These are phyloP conservation scores for Phytophthora sp. DNA, from an alignment of 352 stramenopile species.

Conservation along the genomic window DNA sequence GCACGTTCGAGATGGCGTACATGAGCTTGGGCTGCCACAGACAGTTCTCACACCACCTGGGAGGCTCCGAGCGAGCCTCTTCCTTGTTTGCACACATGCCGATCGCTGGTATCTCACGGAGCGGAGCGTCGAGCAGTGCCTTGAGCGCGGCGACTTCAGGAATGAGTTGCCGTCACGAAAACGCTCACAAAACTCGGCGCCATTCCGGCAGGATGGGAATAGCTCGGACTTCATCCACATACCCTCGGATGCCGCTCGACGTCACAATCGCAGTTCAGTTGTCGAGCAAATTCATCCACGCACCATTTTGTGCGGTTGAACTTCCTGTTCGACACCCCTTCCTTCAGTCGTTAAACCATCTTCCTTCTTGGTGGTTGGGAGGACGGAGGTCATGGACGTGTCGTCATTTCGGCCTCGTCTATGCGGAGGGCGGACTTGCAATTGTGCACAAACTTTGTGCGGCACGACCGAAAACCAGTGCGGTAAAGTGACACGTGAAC, in stretches of 20 bases:
- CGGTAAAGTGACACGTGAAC: neutral
- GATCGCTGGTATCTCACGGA: constrained; percentile 6
- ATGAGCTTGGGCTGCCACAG: constrained; percentile 73
- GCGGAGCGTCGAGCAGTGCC: neutral
- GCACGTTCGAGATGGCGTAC: constrained; percentile 69
- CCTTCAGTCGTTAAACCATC: constrained; percentile 9
- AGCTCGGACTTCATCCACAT: constrained; percentile 33
- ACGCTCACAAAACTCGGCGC: constrained; percentile 3
- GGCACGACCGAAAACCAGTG: neutral
- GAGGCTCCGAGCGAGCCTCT: neutral
- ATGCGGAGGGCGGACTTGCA: constrained; percentile 22
- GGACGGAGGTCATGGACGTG: constrained; percentile 8
- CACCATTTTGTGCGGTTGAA: constrained; percentile 20
- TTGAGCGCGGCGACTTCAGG: constrained; percentile 12
- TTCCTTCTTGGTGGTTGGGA: neutral
- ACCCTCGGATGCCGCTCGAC: constrained; percentile 2
- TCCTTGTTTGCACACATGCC: constrained; percentile 17
- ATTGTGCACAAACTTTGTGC: constrained; percentile 3
- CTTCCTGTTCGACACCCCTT: constrained; percentile 10
- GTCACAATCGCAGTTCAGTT: constrained; percentile 24
- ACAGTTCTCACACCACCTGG: constrained; percentile 34
- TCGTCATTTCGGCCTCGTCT: constrained; percentile 8
- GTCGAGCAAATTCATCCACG: constrained; percentile 27
- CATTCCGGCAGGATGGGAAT: constrained; percentile 21
- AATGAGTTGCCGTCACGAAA: constrained; percentile 9